Base-by-base conservation (phyloP, 1,139 yeast species). In the Debaryomyces sp. region DNA sequence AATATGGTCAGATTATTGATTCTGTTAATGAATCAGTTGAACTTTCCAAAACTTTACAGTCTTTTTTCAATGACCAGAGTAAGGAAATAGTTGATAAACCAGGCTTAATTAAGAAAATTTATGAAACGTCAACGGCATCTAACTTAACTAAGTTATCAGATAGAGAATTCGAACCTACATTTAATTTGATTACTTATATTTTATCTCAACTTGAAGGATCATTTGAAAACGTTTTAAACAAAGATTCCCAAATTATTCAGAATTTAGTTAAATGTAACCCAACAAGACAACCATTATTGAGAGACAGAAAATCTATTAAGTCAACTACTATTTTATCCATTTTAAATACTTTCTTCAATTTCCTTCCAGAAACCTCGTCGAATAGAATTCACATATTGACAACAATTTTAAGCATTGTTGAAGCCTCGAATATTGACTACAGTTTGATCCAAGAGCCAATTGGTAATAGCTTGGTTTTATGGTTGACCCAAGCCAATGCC, bases 251-350 rank as follows among this genome's bases (percentile, higher is more conserved):
- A 38, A 60, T 77, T 49, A 57, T 72, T 43, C 55, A 63, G 39
- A 64, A 63, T 46, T 67, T 77, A 53, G 56, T 67, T 22, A 68
- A 64, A 46, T 58, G 68, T 41, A 70, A 67, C 46, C 80, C 80
- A 46, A 40, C 26, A 13, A 67, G 69, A 54, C 73, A 70, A 54
- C 75, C 76, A 41, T 65, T 77, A 32, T 68, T 76, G 58, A 73
- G 80, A 65, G 81, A 77, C 62, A 73, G 80, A 64, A 73, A 68
- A 59, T 67, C 78, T 41, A 72, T 77, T 53, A 75, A 72, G 55
- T 62, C 78, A 27, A 67, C 78, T 48, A 71, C 77, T 44, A 63
- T 77, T 33, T 66, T 77, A 59, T 74, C 80, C 22, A 67, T 70
- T 51, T 67, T 76, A 50, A 73, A 71, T 58, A 73, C 73, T 40